Evolutionary conservation across 2,329 filamentous ascomycete species (phyloP).

Genomic region (Calycina marina): DNA sequence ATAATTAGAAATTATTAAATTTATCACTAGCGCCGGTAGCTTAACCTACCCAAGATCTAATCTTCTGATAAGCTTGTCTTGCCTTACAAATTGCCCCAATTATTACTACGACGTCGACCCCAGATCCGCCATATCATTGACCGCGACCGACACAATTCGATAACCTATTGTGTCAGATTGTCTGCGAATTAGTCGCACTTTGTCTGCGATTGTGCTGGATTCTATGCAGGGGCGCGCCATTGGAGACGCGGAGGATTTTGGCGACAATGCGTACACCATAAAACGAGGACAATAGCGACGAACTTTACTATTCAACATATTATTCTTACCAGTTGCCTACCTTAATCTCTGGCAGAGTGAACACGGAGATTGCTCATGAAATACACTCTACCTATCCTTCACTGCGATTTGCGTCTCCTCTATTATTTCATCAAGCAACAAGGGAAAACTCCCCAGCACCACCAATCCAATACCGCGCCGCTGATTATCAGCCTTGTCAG

Average conservation of each 20-base stretch:
- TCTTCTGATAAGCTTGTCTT: too few species aligned
- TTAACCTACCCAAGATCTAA: too few species aligned
- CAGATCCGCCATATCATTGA: too few species aligned
- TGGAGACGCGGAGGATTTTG: slow-evolving; percentile 6
- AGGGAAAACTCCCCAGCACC: too few species aligned
- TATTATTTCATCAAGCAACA: slow-evolving; percentile 1
- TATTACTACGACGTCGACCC: too few species aligned
- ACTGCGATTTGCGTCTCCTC: background rate
- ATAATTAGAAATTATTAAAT: too few species aligned
- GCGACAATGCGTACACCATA: slow-evolving; percentile 18
- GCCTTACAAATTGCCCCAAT: too few species aligned
- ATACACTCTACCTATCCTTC: background rate
- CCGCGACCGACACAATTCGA: too few species aligned
- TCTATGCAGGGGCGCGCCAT: slow-evolving; percentile 11
- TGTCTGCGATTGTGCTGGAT: slow-evolving; percentile 7
- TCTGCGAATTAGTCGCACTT: too few species aligned
- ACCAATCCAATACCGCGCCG: too few species aligned
- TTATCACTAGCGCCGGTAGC: too few species aligned
- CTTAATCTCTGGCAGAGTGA: background rate
- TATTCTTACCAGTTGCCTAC: background rate
- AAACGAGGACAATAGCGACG: slow-evolving; percentile 9
- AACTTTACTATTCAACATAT: background rate
- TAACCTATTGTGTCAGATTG: too few species aligned
- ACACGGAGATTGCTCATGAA: background rate
- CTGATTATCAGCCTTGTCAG: background rate